A percentile compares a stretch with the other conserved stretches of the same genome.
These are phyloP conservation scores for Trichoderma sp. DNA, from an alignment of 2,329 filamentous ascomycete species.

Conservation along the genomic window DNA sequence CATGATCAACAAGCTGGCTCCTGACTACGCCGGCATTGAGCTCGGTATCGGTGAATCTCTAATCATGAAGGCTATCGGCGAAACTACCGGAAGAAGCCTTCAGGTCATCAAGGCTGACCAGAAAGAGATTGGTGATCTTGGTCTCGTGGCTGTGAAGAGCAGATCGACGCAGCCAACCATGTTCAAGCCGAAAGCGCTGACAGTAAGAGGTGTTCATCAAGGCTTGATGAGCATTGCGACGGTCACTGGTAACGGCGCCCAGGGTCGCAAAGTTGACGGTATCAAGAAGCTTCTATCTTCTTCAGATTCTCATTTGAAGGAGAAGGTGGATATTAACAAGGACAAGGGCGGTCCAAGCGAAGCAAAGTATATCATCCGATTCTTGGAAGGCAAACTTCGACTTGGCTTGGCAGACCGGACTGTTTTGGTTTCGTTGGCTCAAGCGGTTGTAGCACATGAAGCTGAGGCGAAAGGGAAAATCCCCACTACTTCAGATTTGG, in stretches of 20 bases:
- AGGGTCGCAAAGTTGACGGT: conserved; percentile 84
- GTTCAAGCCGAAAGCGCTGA: conserved; percentile 95
- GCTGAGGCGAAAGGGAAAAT: conserved; percentile 68
- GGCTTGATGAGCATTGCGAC: conserved; percentile 88
- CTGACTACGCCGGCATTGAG: conserved; percentile 95
- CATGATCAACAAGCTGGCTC: conserved; percentile 97
- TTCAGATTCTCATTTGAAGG: conserved; percentile 71
- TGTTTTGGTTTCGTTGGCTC: conserved; percentile 84
- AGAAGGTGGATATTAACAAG: conserved; percentile 85
- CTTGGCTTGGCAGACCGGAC: conserved; percentile 91
- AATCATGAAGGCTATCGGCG: conserved; percentile 98
- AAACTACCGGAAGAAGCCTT: conserved; percentile 85
- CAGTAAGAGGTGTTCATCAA: conserved; percentile 82
- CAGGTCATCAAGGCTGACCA: conserved; percentile 93
- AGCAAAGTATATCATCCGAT: conserved; percentile 90
- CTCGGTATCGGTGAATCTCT: conserved; percentile 97
- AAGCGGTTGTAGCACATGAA: conserved; percentile 85
- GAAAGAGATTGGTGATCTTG: conserved; percentile 93
- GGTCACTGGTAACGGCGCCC: conserved; percentile 80
- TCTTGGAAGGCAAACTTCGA: conserved; percentile 90
- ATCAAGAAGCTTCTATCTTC: conserved; percentile 97
- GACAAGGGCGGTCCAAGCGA: conserved; percentile 94
- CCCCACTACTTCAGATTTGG: conserved; percentile 74
- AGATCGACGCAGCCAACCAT: conserved; percentile 94
- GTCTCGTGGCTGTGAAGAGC: conserved; percentile 92